phyloP scores from a whole-genome alignment of 2,329 filamentous ascomycete genomes.

The Botryosphaeria dothidea region DNA sequence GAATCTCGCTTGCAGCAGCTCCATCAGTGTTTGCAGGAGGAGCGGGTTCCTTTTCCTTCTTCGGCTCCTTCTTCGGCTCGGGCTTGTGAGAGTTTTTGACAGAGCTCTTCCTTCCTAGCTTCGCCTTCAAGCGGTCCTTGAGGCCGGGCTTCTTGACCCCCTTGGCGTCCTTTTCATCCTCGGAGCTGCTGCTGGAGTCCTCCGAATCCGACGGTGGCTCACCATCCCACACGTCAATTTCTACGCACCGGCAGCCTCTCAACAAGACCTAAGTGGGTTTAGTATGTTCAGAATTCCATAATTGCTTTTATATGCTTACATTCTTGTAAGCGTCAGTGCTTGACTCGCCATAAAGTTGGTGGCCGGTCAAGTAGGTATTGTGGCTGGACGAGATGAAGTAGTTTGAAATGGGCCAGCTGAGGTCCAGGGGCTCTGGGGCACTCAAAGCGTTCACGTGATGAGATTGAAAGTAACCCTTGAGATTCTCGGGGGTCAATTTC shows the following conservation, averaged over 20 bases:
- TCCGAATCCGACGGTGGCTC: constrained; percentile 45
- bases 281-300: neutral
- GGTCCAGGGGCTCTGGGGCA: constrained; percentile 52
- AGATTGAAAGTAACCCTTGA: constrained; percentile 12
- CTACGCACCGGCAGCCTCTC: constrained; percentile 82
- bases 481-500: neutral
- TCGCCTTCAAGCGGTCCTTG: constrained; percentile 25
- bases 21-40: neutral
- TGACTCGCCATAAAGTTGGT: constrained; percentile 77
- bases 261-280: constrained; percentile 61
- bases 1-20: constrained; percentile 22
- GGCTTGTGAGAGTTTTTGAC: too few relatives aligned
- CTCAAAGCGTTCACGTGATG: constrained; percentile 44
- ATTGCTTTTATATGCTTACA: constrained; percentile 48
- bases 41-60: constrained; percentile 24
- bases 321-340: constrained; percentile 77
- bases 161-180: constrained; percentile 32
- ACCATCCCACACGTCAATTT: constrained; percentile 94
- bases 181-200: constrained; percentile 24
- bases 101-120: constrained; percentile 36
- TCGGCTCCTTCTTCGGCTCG: constrained; percentile 32
- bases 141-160: constrained; percentile 21
- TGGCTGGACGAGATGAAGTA: constrained; percentile 96
- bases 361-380: constrained; percentile 88
- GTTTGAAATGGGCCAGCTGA: constrained; percentile 72